Conservation (phyloP, 371 early-diverging fungal species). For the Conidiobolus incongruus region DNA sequence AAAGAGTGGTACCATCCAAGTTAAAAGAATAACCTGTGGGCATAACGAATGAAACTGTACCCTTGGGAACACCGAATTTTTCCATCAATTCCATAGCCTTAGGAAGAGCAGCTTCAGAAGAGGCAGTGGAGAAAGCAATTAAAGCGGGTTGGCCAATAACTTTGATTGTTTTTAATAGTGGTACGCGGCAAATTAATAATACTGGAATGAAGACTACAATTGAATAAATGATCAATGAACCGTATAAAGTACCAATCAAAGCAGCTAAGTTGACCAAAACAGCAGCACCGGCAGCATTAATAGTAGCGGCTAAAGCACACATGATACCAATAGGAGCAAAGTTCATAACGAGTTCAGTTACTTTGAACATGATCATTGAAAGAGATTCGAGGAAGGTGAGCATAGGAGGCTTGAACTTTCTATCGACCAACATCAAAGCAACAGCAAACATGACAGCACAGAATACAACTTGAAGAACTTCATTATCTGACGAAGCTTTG, state of each 20-base stretch:
- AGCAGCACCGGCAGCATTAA: slow-evolving; percentile 37
- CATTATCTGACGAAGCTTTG: slow-evolving; percentile 18
- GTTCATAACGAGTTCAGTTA: slow-evolving; percentile 39
- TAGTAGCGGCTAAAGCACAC: slow-evolving; percentile 35
- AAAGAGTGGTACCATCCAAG: slow-evolving; percentile 58
- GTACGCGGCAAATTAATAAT: slow-evolving; percentile 25
- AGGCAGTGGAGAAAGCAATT: slow-evolving; percentile 69
- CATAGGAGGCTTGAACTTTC: slow-evolving; percentile 17
- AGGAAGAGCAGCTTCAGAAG: slow-evolving; percentile 58
- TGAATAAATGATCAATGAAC: slow-evolving; percentile 27
- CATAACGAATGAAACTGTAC: slow-evolving; percentile 48
- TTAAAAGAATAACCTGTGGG: slow-evolving; percentile 69
- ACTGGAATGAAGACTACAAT: slow-evolving; percentile 39
- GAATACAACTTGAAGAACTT: slow-evolving; percentile 40
- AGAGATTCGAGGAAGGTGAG: slow-evolving; percentile 27
- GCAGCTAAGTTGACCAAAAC: slow-evolving; percentile 37
- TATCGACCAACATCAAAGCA: slow-evolving; percentile 26
- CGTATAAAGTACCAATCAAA: slow-evolving; percentile 42
- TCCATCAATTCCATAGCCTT: slow-evolving; percentile 50
- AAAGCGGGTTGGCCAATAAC: slow-evolving; percentile 36
- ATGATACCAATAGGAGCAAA: slow-evolving; percentile 56
- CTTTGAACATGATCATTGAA: slow-evolving; percentile 43
- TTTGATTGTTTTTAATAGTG: slow-evolving; percentile 23
- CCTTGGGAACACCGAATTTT: slow-evolving; percentile 41
- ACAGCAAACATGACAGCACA: slow-evolving; percentile 46